Base-by-base conservation (phyloP, 169 alveolate species). In the Cryptosporidium baileyi region DNA sequence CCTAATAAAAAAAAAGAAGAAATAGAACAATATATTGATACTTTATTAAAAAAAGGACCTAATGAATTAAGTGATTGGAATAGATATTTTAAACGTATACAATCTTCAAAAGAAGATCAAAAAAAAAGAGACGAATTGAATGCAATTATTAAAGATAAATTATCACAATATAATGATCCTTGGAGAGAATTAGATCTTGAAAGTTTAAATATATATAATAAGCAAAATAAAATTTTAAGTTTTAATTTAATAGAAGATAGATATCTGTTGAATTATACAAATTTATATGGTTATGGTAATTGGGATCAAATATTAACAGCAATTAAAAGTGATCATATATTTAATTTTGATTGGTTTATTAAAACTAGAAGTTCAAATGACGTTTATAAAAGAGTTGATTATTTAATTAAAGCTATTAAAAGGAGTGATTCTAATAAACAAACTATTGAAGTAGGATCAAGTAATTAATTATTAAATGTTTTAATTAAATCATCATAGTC, bases 341-440 rank as follows among this genome's bases (percentile, higher is more conserved):
- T 89, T 82, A 88, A 74, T 45, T 88, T 90, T 19, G 91, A 93
- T 60, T 61, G 92, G 91, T 92, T 93, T 63, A 52, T 93, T 47
- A 80, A 91, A 24, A 82, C 95, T 6, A 80, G 96, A 40, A 38
- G 89, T 22, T 63, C 93, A 11, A 51, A 51, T 59, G 96, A 93
- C 52, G 44, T 93, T 13, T 74, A 91, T 24, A 89, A 89, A 63
- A 79, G 96, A 13, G 94, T 93, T 0, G 96, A 93, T 60, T 90
- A 90, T 63, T 59, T 93, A 59, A 82, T 93, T 22, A 80, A 92
- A 44, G 90, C 89, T 59, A 80, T 93, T 62, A 90, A 89, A 19
- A 93, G 45, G 19, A 36, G 45, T 11, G 81, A 65, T 32, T 30
- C 19, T 13, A 36, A 5, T 8, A 47, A 47, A n/a, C 59, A 47